Conservation (phyloP, 2,329 filamentous ascomycete species). For the Cladophialophora psammophila region DNA sequence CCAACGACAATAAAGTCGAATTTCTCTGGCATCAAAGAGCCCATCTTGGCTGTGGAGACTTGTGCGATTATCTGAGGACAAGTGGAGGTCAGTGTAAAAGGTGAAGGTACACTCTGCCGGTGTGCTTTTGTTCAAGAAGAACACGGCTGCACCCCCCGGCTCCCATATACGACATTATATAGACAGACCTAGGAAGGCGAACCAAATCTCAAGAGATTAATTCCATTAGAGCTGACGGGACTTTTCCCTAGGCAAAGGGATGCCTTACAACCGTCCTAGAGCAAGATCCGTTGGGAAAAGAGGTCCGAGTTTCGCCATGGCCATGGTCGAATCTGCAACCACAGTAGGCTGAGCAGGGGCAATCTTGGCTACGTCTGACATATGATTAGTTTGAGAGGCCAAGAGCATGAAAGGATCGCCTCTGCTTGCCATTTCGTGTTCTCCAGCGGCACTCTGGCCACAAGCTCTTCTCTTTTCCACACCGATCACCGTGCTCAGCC, state of each 20-base stretch:
- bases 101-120: not conserved
- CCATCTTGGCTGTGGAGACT: not conserved
- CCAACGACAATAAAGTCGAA: conserved; percentile 35
- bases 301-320: not conserved
- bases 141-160: not conserved
- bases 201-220: not conserved
- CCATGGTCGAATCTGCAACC: not conserved
- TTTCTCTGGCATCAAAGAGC: conserved; percentile 16
- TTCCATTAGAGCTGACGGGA: not conserved
- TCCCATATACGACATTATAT: not conserved
- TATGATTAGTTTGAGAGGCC: not conserved
- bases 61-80: not conserved
- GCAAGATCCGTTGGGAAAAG: not conserved
- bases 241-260: not conserved
- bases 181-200: not conserved
- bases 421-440: not conserved
- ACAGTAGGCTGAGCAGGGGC: not conserved
- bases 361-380: not conserved
- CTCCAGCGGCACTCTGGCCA: not conserved
- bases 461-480: not conserved
- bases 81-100: not conserved
- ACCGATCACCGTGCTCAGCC: not conserved
- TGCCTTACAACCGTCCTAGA: not conserved
- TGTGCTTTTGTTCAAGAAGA: not conserved
- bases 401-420: not conserved